Base-by-base conservation (phyloP, 108 stramenopile genomes). In the Nitzschia sp. region DNA sequence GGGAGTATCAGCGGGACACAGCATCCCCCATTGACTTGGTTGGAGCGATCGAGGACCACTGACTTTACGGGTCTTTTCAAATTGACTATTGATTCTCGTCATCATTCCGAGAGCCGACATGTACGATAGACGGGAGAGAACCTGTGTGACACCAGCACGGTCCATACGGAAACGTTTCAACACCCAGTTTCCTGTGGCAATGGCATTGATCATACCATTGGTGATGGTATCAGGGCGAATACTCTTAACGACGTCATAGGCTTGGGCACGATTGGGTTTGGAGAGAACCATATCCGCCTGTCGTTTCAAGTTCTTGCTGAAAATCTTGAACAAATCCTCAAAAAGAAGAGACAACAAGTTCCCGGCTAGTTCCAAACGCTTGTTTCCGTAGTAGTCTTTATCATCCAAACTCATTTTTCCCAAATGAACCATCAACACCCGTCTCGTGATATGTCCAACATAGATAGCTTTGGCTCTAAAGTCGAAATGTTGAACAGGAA, bases 311-410 rank as follows among this genome's bases (percentile, higher is more conserved):
- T 98, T 93, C 53, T 83, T 82, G 75, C 95, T 98, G 80, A 99
- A 96, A 19, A 93, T 82, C 79, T 98, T 98, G 90, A 99, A 97
- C 38, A 98, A 78, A 82, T 98, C 97, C 66, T 98, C 97, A 80
- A 99, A 99, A 26, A 99, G 81, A 8, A 98, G 80, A 6, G 93
- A 90, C 9, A 99, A 76, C 39, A 97, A 82, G 77, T 92, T 97
- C 6, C 98, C 98, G 0, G 98, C 98, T 51, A 98, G 80, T 81
- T 99, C 98, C 57, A 99, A 76, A 12, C 98, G 79, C 73, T 98
- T 99, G 76, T 99, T 99, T 14, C 96, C 98, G 67, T 98, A 98
- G 74, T 98, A 97, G 83, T 98, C 98, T 70, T 97, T 95, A 67
- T 96, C 98, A 72, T 99, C 98, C 56, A 98, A 73, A 11, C 84